Evolutionary conservation across 139 green algal genomes (phyloP).

Genomic region (Micractinium sp.): DNA sequence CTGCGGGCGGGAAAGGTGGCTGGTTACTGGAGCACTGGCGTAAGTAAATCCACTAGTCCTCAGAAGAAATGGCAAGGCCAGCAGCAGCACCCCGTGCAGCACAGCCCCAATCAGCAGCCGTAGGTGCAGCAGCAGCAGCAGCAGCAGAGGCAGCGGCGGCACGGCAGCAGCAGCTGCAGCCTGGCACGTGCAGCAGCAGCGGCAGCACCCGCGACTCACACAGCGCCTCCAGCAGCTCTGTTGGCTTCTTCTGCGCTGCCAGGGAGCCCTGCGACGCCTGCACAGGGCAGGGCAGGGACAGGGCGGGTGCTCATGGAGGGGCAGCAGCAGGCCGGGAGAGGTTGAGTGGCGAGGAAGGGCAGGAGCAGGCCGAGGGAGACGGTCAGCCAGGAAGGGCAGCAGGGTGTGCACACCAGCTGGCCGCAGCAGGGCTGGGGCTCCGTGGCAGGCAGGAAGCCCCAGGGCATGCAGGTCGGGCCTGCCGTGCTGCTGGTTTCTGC

Average conservation of each 20-base stretch:
- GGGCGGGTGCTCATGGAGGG: neutral
- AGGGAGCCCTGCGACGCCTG: constrained; percentile 3
- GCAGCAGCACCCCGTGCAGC: neutral
- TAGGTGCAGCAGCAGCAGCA: neutral
- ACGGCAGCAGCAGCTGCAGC: neutral
- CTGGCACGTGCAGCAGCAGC: no score
- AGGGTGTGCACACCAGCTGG: no score
- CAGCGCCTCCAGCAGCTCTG: constrained; percentile 26
- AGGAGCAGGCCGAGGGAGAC: neutral
- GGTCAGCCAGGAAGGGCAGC: neutral
- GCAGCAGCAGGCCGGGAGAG: neutral
- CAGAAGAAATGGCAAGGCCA: no score
- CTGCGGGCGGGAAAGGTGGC: neutral
- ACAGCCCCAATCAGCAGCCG: neutral
- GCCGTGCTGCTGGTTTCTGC: neutral
- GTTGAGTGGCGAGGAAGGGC: no score
- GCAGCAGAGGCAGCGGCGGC: neutral
- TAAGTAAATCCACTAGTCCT: no score
- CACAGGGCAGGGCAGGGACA: neutral
- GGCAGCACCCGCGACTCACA: neutral
- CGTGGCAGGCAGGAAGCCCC: neutral
- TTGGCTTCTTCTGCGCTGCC: constrained; percentile 22
- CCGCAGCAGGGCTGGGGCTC: neutral
- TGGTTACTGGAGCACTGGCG: no score
- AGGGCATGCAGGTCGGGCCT: neutral